Evolutionary conservation across 805 yeast genomes (phyloP).

Genomic region (Candida schatavii): DNA sequence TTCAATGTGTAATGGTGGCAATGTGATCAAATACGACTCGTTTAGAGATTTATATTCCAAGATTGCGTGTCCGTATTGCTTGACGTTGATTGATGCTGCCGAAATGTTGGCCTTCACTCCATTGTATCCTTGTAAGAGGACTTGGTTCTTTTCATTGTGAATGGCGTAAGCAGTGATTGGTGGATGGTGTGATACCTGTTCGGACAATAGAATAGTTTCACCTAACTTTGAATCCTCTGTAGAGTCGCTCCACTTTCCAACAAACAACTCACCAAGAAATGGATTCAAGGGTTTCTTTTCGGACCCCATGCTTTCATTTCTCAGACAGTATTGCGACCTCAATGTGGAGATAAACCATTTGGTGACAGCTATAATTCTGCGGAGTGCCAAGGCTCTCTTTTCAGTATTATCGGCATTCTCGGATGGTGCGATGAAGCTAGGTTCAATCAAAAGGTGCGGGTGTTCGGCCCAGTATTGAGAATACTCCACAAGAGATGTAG

Average conservation of each 20-base stretch:
- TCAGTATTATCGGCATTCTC: constrained; percentile 37
- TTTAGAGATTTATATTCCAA: constrained; percentile 58
- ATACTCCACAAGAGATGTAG: constrained; percentile 85
- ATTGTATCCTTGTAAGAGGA: constrained; percentile 81
- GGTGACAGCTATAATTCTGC: constrained; percentile 77
- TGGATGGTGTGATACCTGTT: constrained; percentile 97
- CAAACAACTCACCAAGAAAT: constrained; percentile 89
- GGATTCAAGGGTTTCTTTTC: constrained; percentile 98
- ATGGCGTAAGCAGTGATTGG: constrained; percentile 94
- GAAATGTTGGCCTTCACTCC: constrained; percentile 84
- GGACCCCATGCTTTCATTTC: constrained; percentile 88
- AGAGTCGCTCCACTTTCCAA: constrained; percentile 77
- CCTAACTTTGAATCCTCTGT: constrained; percentile 53
- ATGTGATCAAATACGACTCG: constrained; percentile 75
- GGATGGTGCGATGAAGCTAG: constrained; percentile 49
- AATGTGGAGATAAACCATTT: constrained; percentile 90
- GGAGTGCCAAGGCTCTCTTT: constrained; percentile 44
- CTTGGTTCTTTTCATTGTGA: constrained; percentile 66
- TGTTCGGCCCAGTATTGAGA: constrained; percentile 97
- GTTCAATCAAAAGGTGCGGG: constrained; percentile 76
- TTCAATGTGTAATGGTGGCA: constrained; percentile 93
- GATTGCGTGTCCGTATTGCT: constrained; percentile 90
- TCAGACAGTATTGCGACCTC: constrained; percentile 88
- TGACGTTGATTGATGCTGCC: constrained; percentile 73
- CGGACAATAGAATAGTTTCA: constrained; percentile 75